Evolutionary conservation across 2,329 filamentous ascomycete species (phyloP).

Genomic region (Arachnopeziza araneosa): DNA sequence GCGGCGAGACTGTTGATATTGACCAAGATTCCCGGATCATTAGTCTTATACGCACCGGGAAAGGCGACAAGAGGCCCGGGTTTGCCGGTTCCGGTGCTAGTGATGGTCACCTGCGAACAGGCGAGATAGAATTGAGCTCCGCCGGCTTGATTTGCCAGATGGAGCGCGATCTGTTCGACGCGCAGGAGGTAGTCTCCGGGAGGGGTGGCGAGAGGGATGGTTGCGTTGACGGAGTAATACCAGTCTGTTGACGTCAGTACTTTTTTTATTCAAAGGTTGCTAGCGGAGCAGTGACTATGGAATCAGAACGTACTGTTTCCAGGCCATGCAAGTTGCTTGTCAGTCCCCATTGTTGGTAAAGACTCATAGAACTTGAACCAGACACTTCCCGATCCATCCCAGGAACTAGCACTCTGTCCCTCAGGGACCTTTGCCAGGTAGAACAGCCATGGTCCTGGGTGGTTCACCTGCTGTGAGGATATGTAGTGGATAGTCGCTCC

Average conservation of each 20-base stretch:
- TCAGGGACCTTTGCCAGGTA: conserved; percentile 25
- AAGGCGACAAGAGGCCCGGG: conserved; percentile 33
- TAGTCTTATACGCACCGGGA: conserved; percentile 32
- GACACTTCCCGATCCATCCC: conserved; percentile 23
- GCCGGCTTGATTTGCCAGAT: conserved; percentile 8
- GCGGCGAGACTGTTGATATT: conserved; percentile 33
- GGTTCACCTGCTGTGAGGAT: conserved; percentile 23
- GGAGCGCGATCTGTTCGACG: conserved; percentile 31
- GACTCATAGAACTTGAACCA: conserved; percentile 26
- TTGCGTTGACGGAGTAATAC: conserved; percentile 16
- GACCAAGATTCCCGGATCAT: conserved; percentile 31
- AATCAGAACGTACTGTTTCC: background rate
- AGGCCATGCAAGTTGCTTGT: background rate
- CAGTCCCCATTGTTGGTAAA: background rate
- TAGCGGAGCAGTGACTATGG: background rate
- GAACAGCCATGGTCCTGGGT: conserved; percentile 23
- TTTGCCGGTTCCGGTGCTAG: conserved; percentile 34
- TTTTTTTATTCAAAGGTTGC: background rate
- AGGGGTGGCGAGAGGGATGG: conserved; percentile 30
- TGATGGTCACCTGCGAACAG: conserved; percentile 39
- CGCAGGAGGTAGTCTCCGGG: conserved; percentile 35
- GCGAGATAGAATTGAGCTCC: conserved; percentile 29
- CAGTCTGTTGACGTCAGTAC: background rate
- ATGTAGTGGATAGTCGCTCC: conserved; percentile 19
- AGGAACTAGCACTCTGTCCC: conserved; percentile 22